These are phyloP conservation scores for Aspergillus hortae DNA, from an alignment of 2,329 filamentous ascomycete species.

Conservation along the genomic window DNA sequence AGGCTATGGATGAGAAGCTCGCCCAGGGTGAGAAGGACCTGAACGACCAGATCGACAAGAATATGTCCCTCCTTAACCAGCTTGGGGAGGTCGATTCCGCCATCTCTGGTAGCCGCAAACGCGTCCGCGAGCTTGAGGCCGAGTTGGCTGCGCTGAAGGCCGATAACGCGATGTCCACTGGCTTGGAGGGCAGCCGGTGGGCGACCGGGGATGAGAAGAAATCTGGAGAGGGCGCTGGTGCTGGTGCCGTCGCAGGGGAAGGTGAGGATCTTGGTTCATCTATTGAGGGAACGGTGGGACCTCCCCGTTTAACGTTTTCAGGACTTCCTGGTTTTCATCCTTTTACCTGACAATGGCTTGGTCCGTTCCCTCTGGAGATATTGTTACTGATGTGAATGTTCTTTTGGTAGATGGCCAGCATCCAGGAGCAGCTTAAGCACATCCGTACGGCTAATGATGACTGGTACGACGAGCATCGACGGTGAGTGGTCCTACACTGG, in stretches of 20 bases:
- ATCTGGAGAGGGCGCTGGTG: constrained; percentile 30
- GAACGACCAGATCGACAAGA: constrained; percentile 40
- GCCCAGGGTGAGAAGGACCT: constrained; percentile 33
- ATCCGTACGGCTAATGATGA: constrained; percentile 44
- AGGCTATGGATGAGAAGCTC: constrained; percentile 31
- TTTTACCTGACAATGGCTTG: constrained; percentile 22
- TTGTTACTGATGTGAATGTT: constrained; percentile 9
- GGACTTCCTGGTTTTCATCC: constrained; percentile 29
- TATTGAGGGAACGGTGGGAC: constrained; percentile 47
- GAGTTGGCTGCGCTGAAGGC: constrained; percentile 36
- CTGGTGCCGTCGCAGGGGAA: constrained; percentile 38
- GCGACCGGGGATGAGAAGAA: constrained; percentile 30
- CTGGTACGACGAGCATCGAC: constrained; percentile 42
- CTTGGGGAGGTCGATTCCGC: constrained; percentile 37
- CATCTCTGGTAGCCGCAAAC: constrained; percentile 34
- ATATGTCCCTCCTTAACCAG: constrained; percentile 38
- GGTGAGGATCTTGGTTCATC: constrained; percentile 47
- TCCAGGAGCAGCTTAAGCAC: constrained; percentile 45
- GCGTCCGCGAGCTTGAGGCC: constrained; percentile 37
- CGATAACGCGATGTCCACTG: constrained; percentile 25
- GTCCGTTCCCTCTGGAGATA: constrained; percentile 14
- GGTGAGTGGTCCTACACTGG: constrained; percentile 25
- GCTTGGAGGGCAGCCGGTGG: constrained; percentile 42
- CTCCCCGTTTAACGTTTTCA: constrained; percentile 35
- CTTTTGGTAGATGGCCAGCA: constrained; percentile 44